Evolutionary conservation across 1,139 yeast genomes (phyloP), one percentile per base, ranked within the genome.

Genomic region (Arxiozyma slooffiae): DNA sequence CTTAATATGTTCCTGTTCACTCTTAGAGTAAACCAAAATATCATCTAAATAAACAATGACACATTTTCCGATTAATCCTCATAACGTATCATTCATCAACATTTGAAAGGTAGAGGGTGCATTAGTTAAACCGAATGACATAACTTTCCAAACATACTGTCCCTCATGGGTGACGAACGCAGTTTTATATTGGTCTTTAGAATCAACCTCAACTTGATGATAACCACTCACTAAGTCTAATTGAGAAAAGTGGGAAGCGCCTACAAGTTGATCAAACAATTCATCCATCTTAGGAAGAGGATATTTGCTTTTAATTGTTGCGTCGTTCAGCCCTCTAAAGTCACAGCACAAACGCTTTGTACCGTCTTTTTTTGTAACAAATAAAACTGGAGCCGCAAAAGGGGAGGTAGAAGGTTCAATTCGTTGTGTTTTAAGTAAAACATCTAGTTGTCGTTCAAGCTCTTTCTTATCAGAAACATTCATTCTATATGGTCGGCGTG

Each of bases 1-100:
- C 5, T 47, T 22, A 2, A 38, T 21, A 46, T 63, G 67, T 26
- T 53, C 57, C 18, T 54, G 50, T 22, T 41, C 38, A 1, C 48
- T 21, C 17, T 49, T 23, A 17, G 59, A 56, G 47, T 51, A 62
- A n/a, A 63, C 55, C 21, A 63, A 30, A 34, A 66, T 55, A 47
- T 63, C 66, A 49, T 61, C 69, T 24, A 63, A 44, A 49, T 63
- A 64, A 5, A 54, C 56, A 1, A 52, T 48, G n/a, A 55, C 57
- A 48, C 54, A 59, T 14, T 51, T 47, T 22, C 48, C 37, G 24
- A 45, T 38, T 30, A 39, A 41, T 11, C 44, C 54, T 44, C 45
- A 18, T 18, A 55, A 45, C 14, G 52, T 34, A 8, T 48, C 48
- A 47, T 55, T 53, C 54, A 55, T 55, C 18, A 41, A 37, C 26